These are phyloP conservation scores for Apiospora pterosperma DNA, from an alignment of 2,329 filamentous ascomycete genomes.

Conservation along the genomic window DNA sequence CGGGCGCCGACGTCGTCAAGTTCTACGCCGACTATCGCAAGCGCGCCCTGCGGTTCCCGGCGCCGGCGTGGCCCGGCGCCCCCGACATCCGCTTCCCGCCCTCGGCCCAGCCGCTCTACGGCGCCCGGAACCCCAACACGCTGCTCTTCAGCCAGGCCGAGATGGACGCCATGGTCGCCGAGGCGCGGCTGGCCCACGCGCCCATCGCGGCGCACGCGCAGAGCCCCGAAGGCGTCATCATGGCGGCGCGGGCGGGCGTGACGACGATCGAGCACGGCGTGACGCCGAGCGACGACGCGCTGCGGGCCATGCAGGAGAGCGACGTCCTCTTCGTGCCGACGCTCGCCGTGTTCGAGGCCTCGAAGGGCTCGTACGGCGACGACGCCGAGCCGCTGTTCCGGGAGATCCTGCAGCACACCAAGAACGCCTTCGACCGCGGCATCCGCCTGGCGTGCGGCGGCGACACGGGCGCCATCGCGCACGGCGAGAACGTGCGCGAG, in stretches of 20 bases:
- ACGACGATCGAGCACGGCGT: constrained; percentile 45
- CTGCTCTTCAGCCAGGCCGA: constrained; percentile 45
- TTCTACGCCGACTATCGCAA: constrained; percentile 49
- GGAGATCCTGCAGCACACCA: constrained; percentile 34
- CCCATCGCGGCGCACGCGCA: constrained; percentile 43
- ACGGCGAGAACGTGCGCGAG: constrained; percentile 50
- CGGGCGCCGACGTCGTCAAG: constrained; percentile 49
- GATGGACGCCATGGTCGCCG: constrained; percentile 46
- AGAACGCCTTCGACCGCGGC: constrained; percentile 41
- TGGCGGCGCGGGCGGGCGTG: constrained; percentile 44
- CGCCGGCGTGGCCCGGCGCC: constrained; percentile 21
- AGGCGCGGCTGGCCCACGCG: constrained; percentile 36
- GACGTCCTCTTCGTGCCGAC: constrained; percentile 50
- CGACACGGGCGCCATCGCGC: constrained; percentile 50
- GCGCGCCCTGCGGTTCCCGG: constrained; percentile 39
- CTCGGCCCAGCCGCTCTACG: constrained; percentile 10
- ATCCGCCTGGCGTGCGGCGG: constrained; percentile 50
- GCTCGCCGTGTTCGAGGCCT: constrained; percentile 39
- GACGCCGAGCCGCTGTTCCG: constrained; percentile 18
- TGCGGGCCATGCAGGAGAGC: constrained; percentile 41
- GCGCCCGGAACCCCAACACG: constrained; percentile 35
- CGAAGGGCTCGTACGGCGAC: constrained; percentile 15
- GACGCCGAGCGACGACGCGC: constrained; percentile 33
- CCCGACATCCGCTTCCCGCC: constrained; percentile 32
- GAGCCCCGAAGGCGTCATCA: constrained; percentile 38